phyloP scores from a whole-genome alignment of 2,329 filamentous ascomycete species.

The Claviceps sorghi region DNA sequence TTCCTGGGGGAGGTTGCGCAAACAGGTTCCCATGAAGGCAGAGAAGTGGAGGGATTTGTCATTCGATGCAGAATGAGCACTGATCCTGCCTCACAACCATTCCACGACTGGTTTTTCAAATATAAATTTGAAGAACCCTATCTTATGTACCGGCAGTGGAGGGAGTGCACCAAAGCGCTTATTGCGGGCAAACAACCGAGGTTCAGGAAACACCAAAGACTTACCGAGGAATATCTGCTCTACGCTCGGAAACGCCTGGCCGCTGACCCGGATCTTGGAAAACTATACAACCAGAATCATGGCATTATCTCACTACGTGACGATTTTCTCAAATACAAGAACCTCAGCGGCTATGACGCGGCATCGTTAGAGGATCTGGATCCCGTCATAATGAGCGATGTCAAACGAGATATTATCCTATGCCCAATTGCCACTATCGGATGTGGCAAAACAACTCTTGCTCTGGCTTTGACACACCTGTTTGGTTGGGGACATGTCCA shows the following conservation, averaged over 20 bases:
- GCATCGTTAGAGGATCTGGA: conserved; percentile 55
- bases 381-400: conserved; percentile 32
- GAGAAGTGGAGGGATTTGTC: conserved; percentile 94
- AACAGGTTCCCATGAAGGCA: conserved; percentile 76
- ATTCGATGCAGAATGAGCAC: conserved; percentile 65
- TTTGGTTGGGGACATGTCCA: conserved; percentile 90
- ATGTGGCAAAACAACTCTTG: conserved; percentile 92
- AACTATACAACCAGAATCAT: conserved; percentile 72
- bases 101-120: conserved; percentile 98
- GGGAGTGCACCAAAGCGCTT: conserved; percentile 85
- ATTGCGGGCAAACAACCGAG: conserved; percentile 62
- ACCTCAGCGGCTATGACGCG: conserved; percentile 77
- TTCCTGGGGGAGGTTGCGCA: conserved; percentile 80
- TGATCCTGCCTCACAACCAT: conserved; percentile 37
- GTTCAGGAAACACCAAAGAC: conserved; percentile 72
- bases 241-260: conserved; percentile 65
- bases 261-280: conserved; percentile 50
- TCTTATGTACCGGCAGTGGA: conserved; percentile 96
- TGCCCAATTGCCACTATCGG: conserved; percentile 86
- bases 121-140: conserved; percentile 99
- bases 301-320: conserved; percentile 86
- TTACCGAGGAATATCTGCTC: conserved; percentile 80
- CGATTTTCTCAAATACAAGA: conserved; percentile 70
- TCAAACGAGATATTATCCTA: conserved; percentile 59
- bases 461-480: conserved; percentile 63